Percentiles rank a stretch among this genome's conserved stretches.
phyloP scores from a whole-genome alignment of 371 early-diverging fungal species.

The Lichtheimia corymbifera region DNA sequence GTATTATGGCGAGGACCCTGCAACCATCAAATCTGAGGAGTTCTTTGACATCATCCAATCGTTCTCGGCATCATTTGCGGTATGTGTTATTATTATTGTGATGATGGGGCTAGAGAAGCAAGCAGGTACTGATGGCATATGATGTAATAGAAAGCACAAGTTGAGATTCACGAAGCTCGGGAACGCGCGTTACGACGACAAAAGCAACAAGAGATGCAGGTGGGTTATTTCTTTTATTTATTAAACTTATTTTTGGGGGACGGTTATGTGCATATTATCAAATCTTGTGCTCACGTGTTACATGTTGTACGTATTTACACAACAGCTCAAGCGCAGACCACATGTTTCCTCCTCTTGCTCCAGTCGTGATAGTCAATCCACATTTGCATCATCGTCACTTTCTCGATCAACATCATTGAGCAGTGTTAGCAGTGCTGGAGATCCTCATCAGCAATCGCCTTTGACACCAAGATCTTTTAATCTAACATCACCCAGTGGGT shows the following conservation, averaged over 20 bases:
- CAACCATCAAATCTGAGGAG: constrained; percentile 78
- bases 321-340: constrained; percentile 4
- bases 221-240: background rate
- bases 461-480: constrained; percentile 4
- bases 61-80: constrained; percentile 44
- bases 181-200: constrained; percentile 26
- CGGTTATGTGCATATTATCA: too few species aligned
- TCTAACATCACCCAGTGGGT: background rate
- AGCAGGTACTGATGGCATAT: background rate
- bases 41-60: constrained; percentile 71
- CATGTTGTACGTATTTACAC: background rate
- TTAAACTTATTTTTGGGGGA: too few species aligned
- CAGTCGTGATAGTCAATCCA: constrained; percentile 3
- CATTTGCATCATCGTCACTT: constrained; percentile 5
- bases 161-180: constrained; percentile 27
- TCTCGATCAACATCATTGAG: constrained; percentile 17
- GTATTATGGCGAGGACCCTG: constrained; percentile 84
- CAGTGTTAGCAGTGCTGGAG: constrained; percentile 6
- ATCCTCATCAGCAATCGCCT: background rate
- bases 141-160: constrained; percentile 21
- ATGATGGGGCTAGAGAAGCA: background rate
- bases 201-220: constrained; percentile 18
- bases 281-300: too few species aligned
- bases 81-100: constrained; percentile 14
- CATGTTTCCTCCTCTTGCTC: constrained; percentile 8